Percentiles rank a stretch among this genome's conserved stretches.
Conservation (phyloP, 139 green algal genomes). For the Bryopsis sp. region DNA sequence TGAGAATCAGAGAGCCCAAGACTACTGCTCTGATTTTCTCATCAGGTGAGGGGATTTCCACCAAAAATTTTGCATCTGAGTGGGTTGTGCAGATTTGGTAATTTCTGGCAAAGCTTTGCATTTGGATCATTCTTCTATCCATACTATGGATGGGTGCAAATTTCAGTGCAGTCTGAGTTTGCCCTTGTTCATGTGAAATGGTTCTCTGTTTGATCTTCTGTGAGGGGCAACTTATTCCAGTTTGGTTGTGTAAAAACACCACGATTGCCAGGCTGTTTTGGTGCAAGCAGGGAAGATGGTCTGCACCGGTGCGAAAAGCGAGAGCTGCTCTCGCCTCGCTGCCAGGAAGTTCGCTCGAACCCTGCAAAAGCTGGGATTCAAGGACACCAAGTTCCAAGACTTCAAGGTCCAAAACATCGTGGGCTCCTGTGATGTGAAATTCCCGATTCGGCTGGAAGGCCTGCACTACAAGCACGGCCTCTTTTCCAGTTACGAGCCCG, state of each 20-base stretch:
- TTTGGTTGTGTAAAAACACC: too few species aligned
- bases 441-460: constrained; percentile 95
- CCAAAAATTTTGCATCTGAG: too few species aligned
- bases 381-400: constrained; percentile 67
- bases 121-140: too few species aligned
- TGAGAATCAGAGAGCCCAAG: constrained; percentile 97
- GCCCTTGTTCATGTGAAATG: too few species aligned
- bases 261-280: not conserved
- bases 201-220: too few species aligned
- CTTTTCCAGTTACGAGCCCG: constrained; percentile 95
- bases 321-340: constrained; percentile 29
- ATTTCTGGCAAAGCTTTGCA: too few species aligned
- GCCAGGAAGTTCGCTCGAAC: constrained; percentile 85
- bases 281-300: constrained; percentile 90
- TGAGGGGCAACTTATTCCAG: too few species aligned
- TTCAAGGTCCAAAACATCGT: constrained; percentile 99
- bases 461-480: constrained; percentile 71
- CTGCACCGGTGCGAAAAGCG: constrained; percentile 39
- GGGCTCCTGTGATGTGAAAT: constrained; percentile 93
- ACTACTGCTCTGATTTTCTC: constrained; percentile 96
- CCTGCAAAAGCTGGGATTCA: constrained; percentile 82
- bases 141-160: too few species aligned
- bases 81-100: too few species aligned
- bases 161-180: too few species aligned
- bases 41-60: constrained; percentile 25